These are phyloP conservation scores for Rachicladosporium sp. DNA, from an alignment of 2,329 filamentous ascomycete species.

Conservation along the genomic window DNA sequence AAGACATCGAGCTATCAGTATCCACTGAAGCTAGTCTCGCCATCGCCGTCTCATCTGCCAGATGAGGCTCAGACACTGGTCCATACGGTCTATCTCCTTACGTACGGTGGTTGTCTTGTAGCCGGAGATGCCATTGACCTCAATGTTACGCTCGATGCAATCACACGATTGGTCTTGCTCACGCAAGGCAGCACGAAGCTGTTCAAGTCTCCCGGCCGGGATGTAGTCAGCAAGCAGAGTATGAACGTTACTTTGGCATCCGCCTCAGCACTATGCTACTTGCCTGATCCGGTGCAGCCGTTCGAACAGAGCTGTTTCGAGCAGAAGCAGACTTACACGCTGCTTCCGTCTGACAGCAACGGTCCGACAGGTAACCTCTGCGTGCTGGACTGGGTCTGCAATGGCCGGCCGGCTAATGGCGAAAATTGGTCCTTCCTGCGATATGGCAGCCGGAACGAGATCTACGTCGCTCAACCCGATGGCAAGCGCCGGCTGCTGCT, in stretches of 20 bases:
- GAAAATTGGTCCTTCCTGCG: constrained; percentile 76
- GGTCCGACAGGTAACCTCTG: constrained; percentile 45
- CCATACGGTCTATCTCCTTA: constrained; percentile 72
- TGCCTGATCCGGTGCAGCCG: constrained; percentile 89
- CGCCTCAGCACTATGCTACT: constrained; percentile 44
- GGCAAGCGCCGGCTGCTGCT: constrained; percentile 51
- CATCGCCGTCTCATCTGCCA: constrained; percentile 45
- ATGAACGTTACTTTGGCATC: constrained; percentile 37
- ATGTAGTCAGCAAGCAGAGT: constrained; percentile 21
- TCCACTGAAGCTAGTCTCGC: constrained; percentile 84
- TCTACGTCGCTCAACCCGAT: constrained; percentile 46
- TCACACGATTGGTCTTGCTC: constrained; percentile 50
- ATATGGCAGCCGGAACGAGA: constrained; percentile 78
- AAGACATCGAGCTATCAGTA: constrained; percentile 78
- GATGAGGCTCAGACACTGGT: constrained; percentile 41
- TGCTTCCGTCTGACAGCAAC: constrained; percentile 5
- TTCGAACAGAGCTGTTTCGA: constrained; percentile 75
- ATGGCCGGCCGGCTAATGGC: constrained; percentile 70
- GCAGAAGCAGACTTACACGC: constrained; percentile 66
- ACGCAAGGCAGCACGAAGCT: constrained; percentile 83
- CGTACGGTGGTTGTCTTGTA: constrained; percentile 87
- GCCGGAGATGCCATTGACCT: constrained; percentile 74
- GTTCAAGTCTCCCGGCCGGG: constrained; percentile 59
- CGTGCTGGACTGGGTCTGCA: constrained; percentile 86
- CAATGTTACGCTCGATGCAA: constrained; percentile 49